A percentile compares a stretch with the other conserved stretches of the same genome.
Conservation (phyloP, 495 filamentous ascomycete species). For the Clohesyomyces aquaticus region DNA sequence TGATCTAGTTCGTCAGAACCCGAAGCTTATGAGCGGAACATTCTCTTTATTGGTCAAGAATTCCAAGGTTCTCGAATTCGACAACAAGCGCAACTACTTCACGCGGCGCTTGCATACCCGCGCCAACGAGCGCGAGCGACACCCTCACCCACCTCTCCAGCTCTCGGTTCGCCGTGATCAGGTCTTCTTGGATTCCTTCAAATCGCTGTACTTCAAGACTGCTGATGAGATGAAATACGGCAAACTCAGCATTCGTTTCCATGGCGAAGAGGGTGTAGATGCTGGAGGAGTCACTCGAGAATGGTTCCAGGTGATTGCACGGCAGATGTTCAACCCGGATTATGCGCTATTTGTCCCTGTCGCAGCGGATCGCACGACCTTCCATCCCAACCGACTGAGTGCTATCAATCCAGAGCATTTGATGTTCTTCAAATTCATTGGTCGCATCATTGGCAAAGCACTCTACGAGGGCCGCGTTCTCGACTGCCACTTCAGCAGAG, state of each 20-base stretch:
- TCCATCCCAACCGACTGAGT: slow-evolving; percentile 95
- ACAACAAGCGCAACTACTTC: slow-evolving; percentile 99
- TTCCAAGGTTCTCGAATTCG: slow-evolving; percentile 97
- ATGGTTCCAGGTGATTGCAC: slow-evolving; percentile 97
- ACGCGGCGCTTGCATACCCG: slow-evolving; percentile 87
- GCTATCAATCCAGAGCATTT: slow-evolving; percentile 93
- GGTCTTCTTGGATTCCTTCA: slow-evolving; percentile 98
- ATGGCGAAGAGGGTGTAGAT: slow-evolving; percentile 96
- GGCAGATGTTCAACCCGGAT: slow-evolving; percentile 99
- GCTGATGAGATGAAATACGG: slow-evolving; percentile 97
- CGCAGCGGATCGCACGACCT: slow-evolving; percentile 96
- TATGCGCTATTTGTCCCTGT: slow-evolving; percentile 96
- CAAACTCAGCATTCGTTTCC: slow-evolving; percentile 96
- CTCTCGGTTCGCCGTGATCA: slow-evolving; percentile 89
- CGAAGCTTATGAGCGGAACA: slow-evolving; percentile 96
- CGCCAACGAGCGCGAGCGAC: slow-evolving; percentile 59
- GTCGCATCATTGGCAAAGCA: slow-evolving; percentile 97
- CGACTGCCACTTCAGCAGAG: slow-evolving; percentile 98
- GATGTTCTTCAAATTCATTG: slow-evolving; percentile 99
- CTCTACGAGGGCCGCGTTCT: slow-evolving; percentile 94
- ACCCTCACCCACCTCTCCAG: slow-evolving; percentile 77
- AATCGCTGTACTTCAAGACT: slow-evolving; percentile 90
- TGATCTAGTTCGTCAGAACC: slow-evolving; percentile 94
- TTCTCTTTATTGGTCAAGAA: slow-evolving; percentile 97
- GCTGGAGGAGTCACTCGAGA: slow-evolving; percentile 97